Evolutionary conservation across 352 stramenopile species (phyloP).

Genomic region (Globisporangium solare): DNA sequence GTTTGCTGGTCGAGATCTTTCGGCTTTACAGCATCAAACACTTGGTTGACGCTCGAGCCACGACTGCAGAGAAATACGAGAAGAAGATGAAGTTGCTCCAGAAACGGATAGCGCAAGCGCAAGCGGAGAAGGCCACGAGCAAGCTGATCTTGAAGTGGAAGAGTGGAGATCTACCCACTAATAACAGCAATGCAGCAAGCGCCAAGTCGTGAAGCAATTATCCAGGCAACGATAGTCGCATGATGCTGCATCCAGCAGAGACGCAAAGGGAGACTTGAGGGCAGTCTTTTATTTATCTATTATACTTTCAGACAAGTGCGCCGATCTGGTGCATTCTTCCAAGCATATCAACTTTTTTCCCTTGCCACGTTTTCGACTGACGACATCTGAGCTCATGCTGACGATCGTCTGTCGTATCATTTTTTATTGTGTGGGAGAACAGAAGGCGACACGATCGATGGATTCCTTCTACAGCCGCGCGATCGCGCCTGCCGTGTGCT

Average conservation of each 20-base stretch:
- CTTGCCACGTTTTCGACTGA: neutral
- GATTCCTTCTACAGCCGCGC: constrained; percentile 38
- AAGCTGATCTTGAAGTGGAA: constrained; percentile 51
- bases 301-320: neutral
- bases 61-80: constrained; percentile 49
- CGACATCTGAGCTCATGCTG: neutral
- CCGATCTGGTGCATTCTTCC: neutral
- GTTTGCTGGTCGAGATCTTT: constrained; percentile 56
- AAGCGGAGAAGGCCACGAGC: constrained; percentile 29
- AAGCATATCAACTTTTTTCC: neutral
- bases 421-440: too few relatives aligned
- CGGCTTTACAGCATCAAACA: constrained; percentile 40
- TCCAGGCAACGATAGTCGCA: neutral
- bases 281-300: constrained; percentile 7
- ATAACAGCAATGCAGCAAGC: neutral
- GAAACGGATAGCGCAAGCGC: constrained; percentile 40
- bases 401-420: neutral
- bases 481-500: constrained; percentile 66
- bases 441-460: too few relatives aligned
- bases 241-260: neutral
- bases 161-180: constrained; percentile 9
- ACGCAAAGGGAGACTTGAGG: neutral
- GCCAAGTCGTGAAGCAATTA: neutral
- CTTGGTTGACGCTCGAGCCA: constrained; percentile 31
- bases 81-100: constrained; percentile 60